Evolutionary conservation across 345 rosid species (phyloP).

Genomic region (Stellera chamaejasme): DNA sequence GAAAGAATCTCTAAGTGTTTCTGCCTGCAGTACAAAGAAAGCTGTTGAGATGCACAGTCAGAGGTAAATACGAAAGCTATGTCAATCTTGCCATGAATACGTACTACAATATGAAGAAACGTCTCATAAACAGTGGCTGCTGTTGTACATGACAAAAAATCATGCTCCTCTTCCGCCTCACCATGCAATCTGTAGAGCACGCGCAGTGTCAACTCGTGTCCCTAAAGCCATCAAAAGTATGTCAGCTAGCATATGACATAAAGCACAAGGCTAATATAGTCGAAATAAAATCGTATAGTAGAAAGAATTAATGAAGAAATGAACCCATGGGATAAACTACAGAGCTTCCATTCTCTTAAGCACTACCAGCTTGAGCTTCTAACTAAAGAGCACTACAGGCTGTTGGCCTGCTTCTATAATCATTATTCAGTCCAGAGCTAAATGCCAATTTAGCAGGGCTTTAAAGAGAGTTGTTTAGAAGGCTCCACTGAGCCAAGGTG

Average conservation of each 20-base stretch:
- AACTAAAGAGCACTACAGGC: no score
- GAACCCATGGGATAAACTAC: background rate
- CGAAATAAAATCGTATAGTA: background rate
- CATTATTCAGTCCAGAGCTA: no score
- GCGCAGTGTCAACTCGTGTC: slow-evolving; percentile 95
- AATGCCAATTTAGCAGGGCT: no score
- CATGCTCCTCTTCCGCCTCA: slow-evolving; percentile 92
- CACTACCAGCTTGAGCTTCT: background rate
- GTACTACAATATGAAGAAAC: slow-evolving; percentile 73
- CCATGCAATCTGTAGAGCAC: slow-evolving; percentile 92
- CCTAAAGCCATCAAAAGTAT: slow-evolving; percentile 57
- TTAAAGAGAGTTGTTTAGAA: no score
- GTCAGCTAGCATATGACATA: slow-evolving; percentile 23
- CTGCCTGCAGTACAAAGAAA: slow-evolving; percentile 51
- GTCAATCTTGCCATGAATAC: slow-evolving; percentile 20
- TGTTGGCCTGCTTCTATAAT: no score
- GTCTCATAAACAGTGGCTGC: slow-evolving; percentile 86
- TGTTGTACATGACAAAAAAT: slow-evolving; percentile 85
- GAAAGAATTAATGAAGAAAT: slow-evolving; percentile 7
- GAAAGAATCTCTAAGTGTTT: slow-evolving; percentile 86
- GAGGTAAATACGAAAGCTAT: slow-evolving; percentile 7
- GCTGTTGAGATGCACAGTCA: slow-evolving; percentile 10
- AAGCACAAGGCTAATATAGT: no score
- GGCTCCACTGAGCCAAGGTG: no score
- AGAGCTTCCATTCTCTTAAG: background rate